Evolutionary conservation across 1,139 yeast genomes (phyloP), one percentile per base, ranked within the genome.

Genomic region (Taphrina wiesneri): DNA sequence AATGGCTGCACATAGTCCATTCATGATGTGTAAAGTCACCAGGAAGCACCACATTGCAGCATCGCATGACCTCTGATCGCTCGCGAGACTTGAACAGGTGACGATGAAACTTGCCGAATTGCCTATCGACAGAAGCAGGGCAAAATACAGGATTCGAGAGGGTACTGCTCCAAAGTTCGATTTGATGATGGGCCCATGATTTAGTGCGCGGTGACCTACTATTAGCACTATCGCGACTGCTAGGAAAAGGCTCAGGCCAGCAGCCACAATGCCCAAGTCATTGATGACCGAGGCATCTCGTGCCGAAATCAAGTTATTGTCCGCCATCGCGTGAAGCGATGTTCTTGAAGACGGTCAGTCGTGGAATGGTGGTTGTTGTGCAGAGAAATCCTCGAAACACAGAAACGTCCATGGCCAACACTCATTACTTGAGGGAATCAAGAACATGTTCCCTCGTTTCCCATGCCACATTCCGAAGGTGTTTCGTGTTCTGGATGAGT

Each of bases 261-360:
- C 62, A 2, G 30, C 62, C 17, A 30, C 62, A 1, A 56, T 30
- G 19, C 53, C 62, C 28, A 47, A 34, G 17, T 51, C 17, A n/a
- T 49, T 61, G 69, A 68, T 70, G 71, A 15, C 56, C 1, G 26
- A 6, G 54, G 36, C 34, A 49, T 49, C 54, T 5, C 21, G 28
- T 7, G 3, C 21, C 21, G 36, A 26, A n/a, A 49, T 13, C 23
- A 49, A 7, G 19, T 28, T 49, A 39, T 49, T 49, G 25, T 39
- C 19, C 43, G n/a, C 43, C 43, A 39, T 39, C 43, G 43, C 19
- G 15, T 19, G 43, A 39, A n/a, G 43, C 43, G 43, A 39, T 39
- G n/a, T n/a, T 30, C 34, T 6, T 30, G 34, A 30, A 6, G 34
- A 6, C 34, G 34, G 9, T 30, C 34, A 30, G 34, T n/a, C n/a